These are phyloP conservation scores for Ustulina deusta DNA, from an alignment of 2,329 filamentous ascomycete species.

Conservation along the genomic window DNA sequence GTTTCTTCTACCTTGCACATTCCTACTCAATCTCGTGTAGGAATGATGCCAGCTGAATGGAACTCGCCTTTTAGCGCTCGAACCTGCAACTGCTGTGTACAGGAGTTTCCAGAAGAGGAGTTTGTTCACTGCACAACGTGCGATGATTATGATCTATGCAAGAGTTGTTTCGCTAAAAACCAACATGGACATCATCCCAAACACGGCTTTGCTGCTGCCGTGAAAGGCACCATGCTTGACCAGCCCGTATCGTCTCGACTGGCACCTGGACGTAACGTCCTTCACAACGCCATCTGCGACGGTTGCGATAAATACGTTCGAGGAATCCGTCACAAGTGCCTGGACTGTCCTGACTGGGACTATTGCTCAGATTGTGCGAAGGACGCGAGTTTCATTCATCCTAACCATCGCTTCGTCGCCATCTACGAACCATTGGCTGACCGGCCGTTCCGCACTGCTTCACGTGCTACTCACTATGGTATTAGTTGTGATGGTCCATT, in stretches of 20 bases:
- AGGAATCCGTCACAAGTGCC: constrained; percentile 94
- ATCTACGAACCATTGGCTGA: constrained; percentile 78
- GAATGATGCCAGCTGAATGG: constrained; percentile 22
- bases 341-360: constrained; percentile 97
- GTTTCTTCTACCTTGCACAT: constrained; percentile 29
- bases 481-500: constrained; percentile 96
- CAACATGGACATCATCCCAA: constrained; percentile 91
- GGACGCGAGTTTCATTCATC: constrained; percentile 76
- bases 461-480: constrained; percentile 75
- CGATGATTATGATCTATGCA: constrained; percentile 93
- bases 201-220: constrained; percentile 80
- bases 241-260: constrained; percentile 75
- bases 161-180: constrained; percentile 79
- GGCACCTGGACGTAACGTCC: constrained; percentile 80
- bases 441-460: constrained; percentile 53
- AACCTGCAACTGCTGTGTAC: constrained; percentile 76
- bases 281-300: constrained; percentile 92
- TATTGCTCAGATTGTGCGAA: constrained; percentile 84
- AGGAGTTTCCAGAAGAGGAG: constrained; percentile 78
- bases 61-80: constrained; percentile 54
- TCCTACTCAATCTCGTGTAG: constrained; percentile 40
- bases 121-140: constrained; percentile 89
- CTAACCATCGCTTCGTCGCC: constrained; percentile 87
- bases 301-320: constrained; percentile 89
- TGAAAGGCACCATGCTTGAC: constrained; percentile 71